phyloP scores from a whole-genome alignment of 2,329 filamentous ascomycete species.

The Nemania sp. region DNA sequence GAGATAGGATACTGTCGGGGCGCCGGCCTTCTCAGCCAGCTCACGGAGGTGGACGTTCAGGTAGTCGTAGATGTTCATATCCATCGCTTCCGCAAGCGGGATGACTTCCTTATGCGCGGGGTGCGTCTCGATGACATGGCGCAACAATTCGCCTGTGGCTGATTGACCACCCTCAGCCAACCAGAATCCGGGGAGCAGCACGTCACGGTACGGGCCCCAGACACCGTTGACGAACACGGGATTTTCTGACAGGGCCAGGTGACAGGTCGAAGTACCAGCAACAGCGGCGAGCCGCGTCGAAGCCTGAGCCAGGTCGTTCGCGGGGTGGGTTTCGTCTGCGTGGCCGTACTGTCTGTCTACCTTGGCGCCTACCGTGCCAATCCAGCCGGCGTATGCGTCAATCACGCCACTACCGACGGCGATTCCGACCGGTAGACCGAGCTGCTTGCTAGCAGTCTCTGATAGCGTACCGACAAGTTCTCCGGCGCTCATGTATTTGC shows the following conservation, averaged over 20 bases:
- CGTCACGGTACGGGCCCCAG: slow-evolving; percentile 96
- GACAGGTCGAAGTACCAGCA: slow-evolving; percentile 95
- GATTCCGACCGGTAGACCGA: slow-evolving; percentile 84
- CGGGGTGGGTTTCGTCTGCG: slow-evolving; percentile 67
- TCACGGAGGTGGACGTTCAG: slow-evolving; percentile 84
- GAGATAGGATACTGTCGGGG: slow-evolving; percentile 81
- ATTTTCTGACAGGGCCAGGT: slow-evolving; percentile 91
- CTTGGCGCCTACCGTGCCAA: slow-evolving; percentile 97
- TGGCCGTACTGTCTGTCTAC: slow-evolving; percentile 73
- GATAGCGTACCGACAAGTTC: slow-evolving; percentile 86
- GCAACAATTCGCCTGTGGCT: slow-evolving; percentile 90
- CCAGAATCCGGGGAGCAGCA: slow-evolving; percentile 90
- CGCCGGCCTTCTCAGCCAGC: slow-evolving; percentile 68
- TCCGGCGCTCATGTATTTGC: slow-evolving; percentile 86
- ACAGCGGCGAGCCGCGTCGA: slow-evolving; percentile 93
- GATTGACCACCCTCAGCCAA: slow-evolving; percentile 97
- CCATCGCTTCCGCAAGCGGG: slow-evolving; percentile 77
- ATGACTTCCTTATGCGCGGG: slow-evolving; percentile 82
- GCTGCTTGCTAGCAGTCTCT: slow-evolving; percentile 77
- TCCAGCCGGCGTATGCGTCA: slow-evolving; percentile 98
- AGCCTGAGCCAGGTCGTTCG: slow-evolving; percentile 88
- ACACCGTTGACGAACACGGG: slow-evolving; percentile 94
- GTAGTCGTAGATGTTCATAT: slow-evolving; percentile 92
- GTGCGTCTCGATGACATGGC: slow-evolving; percentile 93
- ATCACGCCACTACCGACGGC: slow-evolving; percentile 96